Conservation (phyloP, 305 asterid species). For the Andrographis paniculata region DNA sequence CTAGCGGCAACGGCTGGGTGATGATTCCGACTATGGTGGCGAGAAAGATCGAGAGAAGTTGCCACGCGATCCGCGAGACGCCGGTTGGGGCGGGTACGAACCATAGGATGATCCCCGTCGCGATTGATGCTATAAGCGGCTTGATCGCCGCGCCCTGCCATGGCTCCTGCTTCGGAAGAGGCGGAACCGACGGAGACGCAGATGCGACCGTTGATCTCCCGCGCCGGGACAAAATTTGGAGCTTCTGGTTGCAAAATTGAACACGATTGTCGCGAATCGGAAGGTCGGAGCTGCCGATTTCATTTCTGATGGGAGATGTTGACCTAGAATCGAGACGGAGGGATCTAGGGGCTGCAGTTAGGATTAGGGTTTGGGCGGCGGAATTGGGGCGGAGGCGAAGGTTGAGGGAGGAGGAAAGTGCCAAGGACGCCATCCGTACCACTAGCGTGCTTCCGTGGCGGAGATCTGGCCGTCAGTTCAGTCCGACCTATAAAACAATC, state of each 20-base stretch:
- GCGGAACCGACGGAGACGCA: conserved; percentile 21
- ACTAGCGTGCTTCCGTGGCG: not conserved
- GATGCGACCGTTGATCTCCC: conserved; percentile 20
- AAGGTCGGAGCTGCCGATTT: conserved; percentile 10
- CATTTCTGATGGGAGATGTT: conserved; percentile 18
- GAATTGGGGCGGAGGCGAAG: conserved; percentile 46
- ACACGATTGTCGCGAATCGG: conserved; percentile 8
- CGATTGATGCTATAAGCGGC: conserved; percentile 67
- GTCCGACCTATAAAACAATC: no score
- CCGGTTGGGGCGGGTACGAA: conserved; percentile 70
- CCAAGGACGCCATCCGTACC: conserved; percentile 17
- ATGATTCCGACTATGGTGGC: conserved; percentile 93
- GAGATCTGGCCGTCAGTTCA: conserved; percentile 2
- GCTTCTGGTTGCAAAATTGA: conserved; percentile 11
- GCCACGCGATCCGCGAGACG: conserved; percentile 78
- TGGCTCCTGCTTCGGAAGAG: conserved; percentile 39
- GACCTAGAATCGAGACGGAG: conserved; percentile 13
- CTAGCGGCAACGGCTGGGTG: conserved; percentile 86
- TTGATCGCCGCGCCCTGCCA: conserved; percentile 92
- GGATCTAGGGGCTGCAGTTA: conserved; percentile 15
- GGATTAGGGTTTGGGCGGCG: conserved; percentile 17
- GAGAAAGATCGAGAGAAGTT: conserved; percentile 66
- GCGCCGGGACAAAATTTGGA: conserved; percentile 16
- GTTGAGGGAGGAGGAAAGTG: conserved; percentile 24
- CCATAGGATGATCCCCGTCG: conserved; percentile 76